Evolutionary conservation across 176 grass and related monocot genomes (phyloP).

Genomic region (Bromus sterilis): DNA sequence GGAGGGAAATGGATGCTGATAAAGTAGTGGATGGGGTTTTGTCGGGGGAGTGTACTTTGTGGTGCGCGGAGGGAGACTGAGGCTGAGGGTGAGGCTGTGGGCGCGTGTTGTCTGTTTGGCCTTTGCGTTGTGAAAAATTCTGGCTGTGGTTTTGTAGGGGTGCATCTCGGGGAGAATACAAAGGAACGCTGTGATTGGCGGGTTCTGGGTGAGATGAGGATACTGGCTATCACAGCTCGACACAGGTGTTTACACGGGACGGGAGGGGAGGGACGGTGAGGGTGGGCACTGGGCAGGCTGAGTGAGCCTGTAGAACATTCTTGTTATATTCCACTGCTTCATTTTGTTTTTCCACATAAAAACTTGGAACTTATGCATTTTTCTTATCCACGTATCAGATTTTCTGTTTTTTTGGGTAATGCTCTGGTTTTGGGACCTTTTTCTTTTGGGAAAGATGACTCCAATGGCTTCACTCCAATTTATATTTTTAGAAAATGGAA

Average conservation of each 20-base stretch:
- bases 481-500: too few relatives aligned
- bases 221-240: constrained; percentile 25
- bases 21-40: constrained; percentile 39
- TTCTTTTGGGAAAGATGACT: background rate
- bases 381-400: background rate
- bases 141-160: constrained; percentile 14
- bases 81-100: background rate
- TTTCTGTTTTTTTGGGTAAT: background rate
- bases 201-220: constrained; percentile 70
- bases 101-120: background rate
- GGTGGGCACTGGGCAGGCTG: background rate
- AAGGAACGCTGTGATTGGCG: constrained; percentile 68
- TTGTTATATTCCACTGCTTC: background rate
- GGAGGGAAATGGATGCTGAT: constrained; percentile 26
- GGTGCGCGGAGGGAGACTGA: constrained; percentile 28
- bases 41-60: constrained; percentile 15
- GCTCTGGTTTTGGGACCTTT: too few relatives aligned
- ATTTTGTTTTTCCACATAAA: background rate
- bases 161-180: constrained; percentile 29
- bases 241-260: background rate
- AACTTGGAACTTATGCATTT: background rate
- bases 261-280: background rate
- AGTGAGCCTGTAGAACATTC: background rate
- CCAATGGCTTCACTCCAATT: too few relatives aligned
- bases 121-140: constrained; percentile 4